phyloP scores from a whole-genome alignment of 345 rosid genomes.

The Citrus australasica region DNA sequence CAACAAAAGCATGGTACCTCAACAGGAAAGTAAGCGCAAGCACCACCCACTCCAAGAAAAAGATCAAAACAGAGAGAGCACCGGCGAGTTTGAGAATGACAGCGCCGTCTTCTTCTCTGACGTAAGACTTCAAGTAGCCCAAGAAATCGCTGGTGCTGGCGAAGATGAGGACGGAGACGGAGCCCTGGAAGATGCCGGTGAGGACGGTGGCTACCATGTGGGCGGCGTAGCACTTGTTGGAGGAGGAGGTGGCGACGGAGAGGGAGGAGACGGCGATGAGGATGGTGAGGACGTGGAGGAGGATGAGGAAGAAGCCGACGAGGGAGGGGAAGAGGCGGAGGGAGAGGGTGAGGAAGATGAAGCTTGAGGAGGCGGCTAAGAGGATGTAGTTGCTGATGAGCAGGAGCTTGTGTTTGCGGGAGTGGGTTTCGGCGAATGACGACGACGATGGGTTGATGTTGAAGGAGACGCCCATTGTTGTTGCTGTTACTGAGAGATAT shows the following conservation, averaged over 20 bases:
- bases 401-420: conserved; percentile 20
- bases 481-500: too few species aligned
- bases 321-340: conserved; percentile 35
- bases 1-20: conserved; percentile 29
- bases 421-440: conserved; percentile 12
- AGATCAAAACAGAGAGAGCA: conserved; percentile 30
- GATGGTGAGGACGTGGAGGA: conserved; percentile 36
- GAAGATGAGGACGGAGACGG: conserved; percentile 31
- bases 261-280: conserved; percentile 30
- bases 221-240: conserved; percentile 30
- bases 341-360: conserved; percentile 42
- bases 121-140: conserved; percentile 37
- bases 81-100: conserved; percentile 38
- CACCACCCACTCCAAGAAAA: conserved; percentile 40
- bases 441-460: conserved; percentile 9
- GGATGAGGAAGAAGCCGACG: conserved; percentile 38
- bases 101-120: conserved; percentile 34
- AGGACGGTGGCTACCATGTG: conserved; percentile 46
- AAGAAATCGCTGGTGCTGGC: conserved; percentile 30
- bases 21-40: conserved; percentile 36
- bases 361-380: conserved; percentile 34
- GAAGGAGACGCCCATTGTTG: conserved; percentile 15
- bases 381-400: conserved; percentile 37
- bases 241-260: conserved; percentile 27
- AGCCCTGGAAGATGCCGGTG: conserved; percentile 42